Conservation (phyloP, 106 monocot genomes). For the Phalaenopsis equestris region DNA sequence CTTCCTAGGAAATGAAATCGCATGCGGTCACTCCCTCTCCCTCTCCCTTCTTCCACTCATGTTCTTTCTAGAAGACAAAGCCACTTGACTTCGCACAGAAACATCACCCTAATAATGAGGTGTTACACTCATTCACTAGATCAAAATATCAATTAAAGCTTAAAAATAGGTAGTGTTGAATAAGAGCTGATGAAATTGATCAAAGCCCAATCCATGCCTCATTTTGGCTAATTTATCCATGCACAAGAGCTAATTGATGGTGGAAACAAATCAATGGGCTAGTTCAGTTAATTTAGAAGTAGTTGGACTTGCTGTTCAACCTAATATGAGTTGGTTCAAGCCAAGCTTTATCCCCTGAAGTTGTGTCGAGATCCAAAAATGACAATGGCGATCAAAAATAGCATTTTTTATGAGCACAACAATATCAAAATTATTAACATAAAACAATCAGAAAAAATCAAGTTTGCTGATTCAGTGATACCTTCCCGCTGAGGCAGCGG, state of each 20-base stretch:
- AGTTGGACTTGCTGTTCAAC: not conserved
- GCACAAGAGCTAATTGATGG: not conserved
- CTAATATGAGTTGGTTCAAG: not conserved
- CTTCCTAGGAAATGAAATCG: too few species aligned
- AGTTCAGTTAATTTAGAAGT: not conserved
- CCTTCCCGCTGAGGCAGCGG: conserved; percentile 96
- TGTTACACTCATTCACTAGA: too few species aligned
- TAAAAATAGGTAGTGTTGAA: not conserved
- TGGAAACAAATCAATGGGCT: not conserved
- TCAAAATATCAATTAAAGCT: not conserved
- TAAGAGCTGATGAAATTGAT: not conserved
- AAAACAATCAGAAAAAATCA: not conserved
- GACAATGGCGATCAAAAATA: not conserved
- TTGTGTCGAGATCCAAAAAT: not conserved
- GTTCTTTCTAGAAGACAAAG: too few species aligned
- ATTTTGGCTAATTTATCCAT: not conserved
- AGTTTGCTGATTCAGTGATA: conserved; percentile 10
- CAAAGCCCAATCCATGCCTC: not conserved
- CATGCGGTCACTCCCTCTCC: too few species aligned
- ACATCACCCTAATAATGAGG: too few species aligned
- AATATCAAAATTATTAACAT: not conserved
- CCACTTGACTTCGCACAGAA: too few species aligned
- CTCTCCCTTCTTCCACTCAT: too few species aligned
- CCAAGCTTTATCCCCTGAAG: not conserved
- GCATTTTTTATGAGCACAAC: not conserved